Base-by-base conservation (phyloP, 2,329 filamentous ascomycete species). In the Cytospora piceicola region DNA sequence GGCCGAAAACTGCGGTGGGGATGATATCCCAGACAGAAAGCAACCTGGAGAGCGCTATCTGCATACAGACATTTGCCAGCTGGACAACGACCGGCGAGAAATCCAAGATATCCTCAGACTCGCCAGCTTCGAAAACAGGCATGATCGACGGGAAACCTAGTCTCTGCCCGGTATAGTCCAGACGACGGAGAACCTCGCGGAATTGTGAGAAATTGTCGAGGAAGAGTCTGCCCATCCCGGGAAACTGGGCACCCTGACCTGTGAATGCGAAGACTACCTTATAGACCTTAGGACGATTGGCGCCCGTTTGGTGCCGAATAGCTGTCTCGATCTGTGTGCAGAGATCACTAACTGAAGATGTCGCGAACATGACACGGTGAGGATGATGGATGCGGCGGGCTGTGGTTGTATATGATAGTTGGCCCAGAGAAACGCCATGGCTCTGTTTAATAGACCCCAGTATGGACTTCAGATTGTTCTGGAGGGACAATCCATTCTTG, bases 371-470 rank as follows among this genome's bases (percentile, higher is more conserved):
- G 72, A 86, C 78, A 30, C 86, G 81, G 77, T 82, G 84, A 69
- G 81, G 78, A 73, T 88, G 83, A 68, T 89, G 88, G 12, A 85
- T 82, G 49, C 84, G 82, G 24, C 88, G 83, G 14, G 90, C 90
- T 4, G 88, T 91, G 0, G 86, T 88, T 0, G 87, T 90, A 75
- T 91, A 92, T 0, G 88, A 84, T 1, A 91, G 75, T 65, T 85
- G 78, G 1, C 82, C 78, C 20, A 90, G 20, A 72, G 0, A 84
- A 81, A 1, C 80, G 4, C 84, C 80, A 3, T 83, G 80, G 39
- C 83, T 79, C 36, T 75, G 70, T 30, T 83, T 81, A 70, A 89
- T 80, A 75, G 83, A 88, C 3, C 74, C 72, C 11, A 87, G 76
- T 1, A 90, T 78, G 20, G 79, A 77, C 69, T 85, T 78, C 1